These are phyloP conservation scores for Penicillium crustosum DNA, from an alignment of 2,329 filamentous ascomycete genomes.

Conservation along the genomic window DNA sequence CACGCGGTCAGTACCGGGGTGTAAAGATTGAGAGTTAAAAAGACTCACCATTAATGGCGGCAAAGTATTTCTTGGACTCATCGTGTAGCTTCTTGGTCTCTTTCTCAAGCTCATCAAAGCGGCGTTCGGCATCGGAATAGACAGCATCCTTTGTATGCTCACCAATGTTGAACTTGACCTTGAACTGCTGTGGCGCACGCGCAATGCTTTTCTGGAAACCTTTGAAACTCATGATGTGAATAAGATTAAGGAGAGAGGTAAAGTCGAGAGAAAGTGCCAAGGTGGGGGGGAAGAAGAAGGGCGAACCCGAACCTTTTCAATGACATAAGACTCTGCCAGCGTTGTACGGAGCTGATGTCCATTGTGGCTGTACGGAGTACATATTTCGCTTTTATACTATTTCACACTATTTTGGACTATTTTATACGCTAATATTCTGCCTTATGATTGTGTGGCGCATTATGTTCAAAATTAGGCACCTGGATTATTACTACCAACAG, in stretches of 20 bases:
- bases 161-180: conserved; percentile 89
- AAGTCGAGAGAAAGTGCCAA: conserved; percentile 16
- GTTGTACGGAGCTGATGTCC: conserved; percentile 7
- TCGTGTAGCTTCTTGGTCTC: conserved; percentile 97
- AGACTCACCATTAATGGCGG: conserved; percentile 79
- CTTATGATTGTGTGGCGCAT: conserved; percentile 13
- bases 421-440: not conserved
- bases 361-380: conserved; percentile 10
- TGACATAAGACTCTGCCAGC: conserved; percentile 26
- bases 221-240: conserved; percentile 82
- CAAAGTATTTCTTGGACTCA: conserved; percentile 95
- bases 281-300: not conserved
- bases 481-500: not conserved
- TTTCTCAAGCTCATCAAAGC: conserved; percentile 88
- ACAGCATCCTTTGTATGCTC: conserved; percentile 93
- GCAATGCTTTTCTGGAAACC: conserved; percentile 88
- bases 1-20: conserved; percentile 1
- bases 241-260: conserved; percentile 5
- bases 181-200: conserved; percentile 89
- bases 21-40: not conserved
- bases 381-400: not conserved
- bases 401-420: too few species aligned
- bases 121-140: conserved; percentile 89
- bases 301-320: conserved; percentile 19
- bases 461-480: conserved; percentile 7